Evolutionary conservation across 2,329 filamentous ascomycete genomes (phyloP).

Genomic region (Exophiala dermatitidis): DNA sequence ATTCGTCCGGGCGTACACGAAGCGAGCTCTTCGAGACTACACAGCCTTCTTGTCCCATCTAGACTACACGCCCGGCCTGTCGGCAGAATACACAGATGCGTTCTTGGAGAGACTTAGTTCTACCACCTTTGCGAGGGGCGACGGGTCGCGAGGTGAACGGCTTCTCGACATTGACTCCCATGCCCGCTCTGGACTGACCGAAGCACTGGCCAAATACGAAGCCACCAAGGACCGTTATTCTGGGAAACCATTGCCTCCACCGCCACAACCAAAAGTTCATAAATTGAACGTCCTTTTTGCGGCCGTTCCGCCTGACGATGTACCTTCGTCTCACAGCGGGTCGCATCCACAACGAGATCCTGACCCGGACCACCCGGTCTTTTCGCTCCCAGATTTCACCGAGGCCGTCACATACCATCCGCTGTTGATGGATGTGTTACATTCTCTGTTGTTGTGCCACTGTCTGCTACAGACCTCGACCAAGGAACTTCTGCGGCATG

Average conservation of each 20-base stretch:
- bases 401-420: slow-evolving; percentile 75
- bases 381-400: slow-evolving; percentile 41
- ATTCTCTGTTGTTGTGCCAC: slow-evolving; percentile 70
- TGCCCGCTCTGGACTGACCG: slow-evolving; percentile 21
- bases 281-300: slow-evolving; percentile 62
- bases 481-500: slow-evolving; percentile 71
- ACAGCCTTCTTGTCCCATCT: slow-evolving; percentile 64
- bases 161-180: slow-evolving; percentile 29
- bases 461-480: slow-evolving; percentile 69
- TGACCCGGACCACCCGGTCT: slow-evolving; percentile 27
- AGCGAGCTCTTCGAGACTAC: slow-evolving; percentile 68
- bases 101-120: slow-evolving; percentile 53
- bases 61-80: slow-evolving; percentile 68
- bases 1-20: slow-evolving; percentile 65
- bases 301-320: slow-evolving; percentile 56
- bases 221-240: slow-evolving; percentile 4
- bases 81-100: slow-evolving; percentile 47
- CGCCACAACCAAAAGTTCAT: slow-evolving; percentile 40
- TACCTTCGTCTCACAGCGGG: slow-evolving; percentile 59
- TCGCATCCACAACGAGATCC: slow-evolving; percentile 27
- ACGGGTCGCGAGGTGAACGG: slow-evolving; percentile 24
- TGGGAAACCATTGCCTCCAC: slow-evolving; percentile 3
- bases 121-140: slow-evolving; percentile 44
- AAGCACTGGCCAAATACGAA: slow-evolving; percentile 21
- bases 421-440: slow-evolving; percentile 68